Base-by-base conservation (phyloP, 1,284 basidiomycete genomes). In the Sanghuangporus sanghuang region DNA sequence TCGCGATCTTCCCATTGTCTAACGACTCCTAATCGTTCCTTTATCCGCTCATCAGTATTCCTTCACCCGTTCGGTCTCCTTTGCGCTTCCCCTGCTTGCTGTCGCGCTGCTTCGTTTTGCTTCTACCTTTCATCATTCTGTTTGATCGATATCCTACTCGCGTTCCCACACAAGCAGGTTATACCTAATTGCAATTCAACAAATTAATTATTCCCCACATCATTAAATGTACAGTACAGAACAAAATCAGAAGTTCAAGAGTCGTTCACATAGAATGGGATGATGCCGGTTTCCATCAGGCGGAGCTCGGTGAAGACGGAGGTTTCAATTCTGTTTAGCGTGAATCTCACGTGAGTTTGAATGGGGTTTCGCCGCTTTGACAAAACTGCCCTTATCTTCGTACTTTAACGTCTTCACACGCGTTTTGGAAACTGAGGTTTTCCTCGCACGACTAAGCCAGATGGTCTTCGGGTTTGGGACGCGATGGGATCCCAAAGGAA, bases 401-500 rank as follows among this genome's bases (percentile, higher is more conserved):
- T 27, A 27, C 27, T 27, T 27, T 3, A 6, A 16, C 21, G 14
- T 6, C 44, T 2, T 46, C 44, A n/a, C n/a, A n/a, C n/a, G n/a
- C n/a, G n/a, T n/a, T n/a, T n/a, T n/a, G n/a, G n/a, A n/a, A n/a
- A n/a, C n/a, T n/a, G n/a, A n/a, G n/a, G n/a, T n/a, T n/a, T n/a
- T n/a, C n/a, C n/a, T n/a, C n/a, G 21, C 16, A 18, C 6, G 21
- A 6, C 16, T 4, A n/a, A 18, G 44, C 14, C 16, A 36, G 8
- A 62, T 62, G 61, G 55, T 42, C 12, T 39, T 60, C 14, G 57
- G 63, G 4, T 50, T 64, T 27, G 63, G 63, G 16, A 61, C 50
- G 38, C 49, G 48, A 8, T 70, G 69, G 69, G 64, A 65, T 61
- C 64, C 69, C 8, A 64, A 65, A 8, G 67, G 62, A 46, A 67